Evolutionary conservation across 1,284 basidiomycete species (phyloP).

Genomic region (Ceratobasidium sp.): DNA sequence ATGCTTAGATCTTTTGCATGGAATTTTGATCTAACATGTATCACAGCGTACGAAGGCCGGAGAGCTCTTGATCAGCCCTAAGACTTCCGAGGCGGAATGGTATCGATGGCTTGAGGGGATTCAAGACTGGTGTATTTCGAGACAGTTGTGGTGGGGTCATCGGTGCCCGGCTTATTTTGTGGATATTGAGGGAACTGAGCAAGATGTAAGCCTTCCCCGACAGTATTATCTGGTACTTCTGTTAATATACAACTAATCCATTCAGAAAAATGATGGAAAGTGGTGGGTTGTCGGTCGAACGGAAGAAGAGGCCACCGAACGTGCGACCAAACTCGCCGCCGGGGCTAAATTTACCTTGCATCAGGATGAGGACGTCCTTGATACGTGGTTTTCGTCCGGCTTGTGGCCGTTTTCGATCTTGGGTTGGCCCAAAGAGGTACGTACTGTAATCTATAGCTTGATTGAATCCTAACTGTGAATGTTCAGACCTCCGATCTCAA

Average conservation of each 20-base stretch:
- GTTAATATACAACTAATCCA: neutral
- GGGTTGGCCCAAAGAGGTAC: constrained; percentile 94
- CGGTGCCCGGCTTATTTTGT: constrained; percentile 96
- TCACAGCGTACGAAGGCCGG: constrained; percentile 85
- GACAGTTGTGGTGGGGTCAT: constrained; percentile 99
- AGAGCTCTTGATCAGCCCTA: constrained; percentile 86
- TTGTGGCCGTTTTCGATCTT: constrained; percentile 98
- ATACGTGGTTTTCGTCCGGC: constrained; percentile 99
- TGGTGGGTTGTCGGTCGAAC: constrained; percentile 94
- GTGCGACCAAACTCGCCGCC: constrained; percentile 80
- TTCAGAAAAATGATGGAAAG: constrained; percentile 75
- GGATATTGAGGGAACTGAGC: constrained; percentile 81
- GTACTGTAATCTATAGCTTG: constrained; percentile 45
- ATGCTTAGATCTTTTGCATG: constrained; percentile 27
- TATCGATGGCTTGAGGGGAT: constrained; percentile 96
- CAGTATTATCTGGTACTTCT: neutral
- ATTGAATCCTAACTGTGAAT: constrained; percentile 37
- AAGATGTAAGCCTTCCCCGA: constrained; percentile 70
- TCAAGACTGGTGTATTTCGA: constrained; percentile 99
- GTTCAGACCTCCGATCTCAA: constrained; percentile 77
- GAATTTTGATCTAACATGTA: constrained; percentile 2
- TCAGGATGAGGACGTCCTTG: constrained; percentile 98
- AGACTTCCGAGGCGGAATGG: constrained; percentile 93
- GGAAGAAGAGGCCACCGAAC: constrained; percentile 81
- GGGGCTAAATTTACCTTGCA: constrained; percentile 82